phyloP scores from a whole-genome alignment of 345 rosid species.

The Brassica carinata region DNA sequence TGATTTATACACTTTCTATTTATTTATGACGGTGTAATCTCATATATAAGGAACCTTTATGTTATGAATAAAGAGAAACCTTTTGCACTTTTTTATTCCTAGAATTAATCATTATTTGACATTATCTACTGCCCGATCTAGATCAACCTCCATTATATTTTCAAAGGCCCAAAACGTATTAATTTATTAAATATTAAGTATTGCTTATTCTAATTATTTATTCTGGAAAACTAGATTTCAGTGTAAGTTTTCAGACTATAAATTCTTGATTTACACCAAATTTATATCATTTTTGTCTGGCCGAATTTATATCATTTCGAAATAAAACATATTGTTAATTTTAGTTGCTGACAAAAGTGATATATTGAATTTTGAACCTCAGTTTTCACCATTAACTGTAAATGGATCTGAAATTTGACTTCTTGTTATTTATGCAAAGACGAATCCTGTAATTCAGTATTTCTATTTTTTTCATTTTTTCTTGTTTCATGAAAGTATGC shows the following conservation, averaged over 20 bases:
- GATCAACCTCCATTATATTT: neutral
- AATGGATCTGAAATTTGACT: neutral
- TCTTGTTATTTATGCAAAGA: conserved; percentile 7
- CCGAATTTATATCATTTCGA: neutral
- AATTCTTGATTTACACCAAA: neutral
- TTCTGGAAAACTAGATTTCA: neutral
- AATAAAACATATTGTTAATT: neutral
- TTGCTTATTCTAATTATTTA: neutral
- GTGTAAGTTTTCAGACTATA: neutral
- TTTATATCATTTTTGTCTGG: neutral
- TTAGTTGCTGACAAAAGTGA: neutral
- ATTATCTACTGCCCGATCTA: neutral
- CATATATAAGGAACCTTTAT: no score
- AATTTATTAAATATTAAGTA: neutral
- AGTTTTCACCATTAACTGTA: neutral
- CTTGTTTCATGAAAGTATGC: neutral
- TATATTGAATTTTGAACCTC: conserved; percentile 8
- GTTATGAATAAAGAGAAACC: no score
- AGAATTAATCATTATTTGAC: neutral
- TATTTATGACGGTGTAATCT: no score
- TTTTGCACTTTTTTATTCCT: neutral
- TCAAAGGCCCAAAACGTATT: neutral
- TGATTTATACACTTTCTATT: no score
- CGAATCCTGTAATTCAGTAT: neutral
- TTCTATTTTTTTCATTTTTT: neutral